These are phyloP conservation scores for Calonectria ilicicola DNA, from an alignment of 2,329 filamentous ascomycete species.

Conservation along the genomic window DNA sequence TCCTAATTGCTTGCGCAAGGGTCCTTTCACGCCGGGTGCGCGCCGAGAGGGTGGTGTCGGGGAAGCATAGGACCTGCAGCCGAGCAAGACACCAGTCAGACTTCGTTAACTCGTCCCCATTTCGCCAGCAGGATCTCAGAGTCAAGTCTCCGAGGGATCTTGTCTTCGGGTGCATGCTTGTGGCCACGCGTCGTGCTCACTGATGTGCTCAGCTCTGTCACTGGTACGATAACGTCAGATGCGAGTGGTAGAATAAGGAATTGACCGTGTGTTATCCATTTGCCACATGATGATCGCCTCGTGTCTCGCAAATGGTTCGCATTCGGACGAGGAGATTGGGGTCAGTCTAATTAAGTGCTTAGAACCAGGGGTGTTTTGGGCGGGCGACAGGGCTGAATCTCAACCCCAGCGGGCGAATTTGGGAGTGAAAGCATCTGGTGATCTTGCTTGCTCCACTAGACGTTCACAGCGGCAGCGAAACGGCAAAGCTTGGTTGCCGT, in stretches of 20 bases:
- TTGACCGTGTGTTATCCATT: background rate
- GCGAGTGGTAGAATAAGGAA: background rate
- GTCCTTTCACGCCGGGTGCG: background rate
- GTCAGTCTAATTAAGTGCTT: constrained; percentile 2
- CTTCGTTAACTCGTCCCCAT: background rate
- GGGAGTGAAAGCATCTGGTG: background rate
- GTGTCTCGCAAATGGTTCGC: background rate
- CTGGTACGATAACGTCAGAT: background rate
- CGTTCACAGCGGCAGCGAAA: background rate
- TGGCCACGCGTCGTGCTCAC: constrained; percentile 14
- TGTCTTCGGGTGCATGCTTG: background rate
- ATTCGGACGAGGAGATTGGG: background rate
- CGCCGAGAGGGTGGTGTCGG: background rate
- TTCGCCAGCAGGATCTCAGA: background rate
- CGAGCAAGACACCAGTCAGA: background rate
- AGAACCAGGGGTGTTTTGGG: background rate
- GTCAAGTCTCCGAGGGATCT: background rate
- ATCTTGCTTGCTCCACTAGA: background rate
- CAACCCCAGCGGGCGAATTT: background rate
- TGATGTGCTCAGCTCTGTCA: background rate
- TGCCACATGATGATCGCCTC: constrained; percentile 5
- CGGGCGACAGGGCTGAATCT: background rate
- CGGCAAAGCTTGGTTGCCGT: background rate
- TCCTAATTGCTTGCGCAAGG: background rate
- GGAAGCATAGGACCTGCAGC: background rate